Conservation (phyloP, 1,139 yeast species). For the Pichia sp. region DNA sequence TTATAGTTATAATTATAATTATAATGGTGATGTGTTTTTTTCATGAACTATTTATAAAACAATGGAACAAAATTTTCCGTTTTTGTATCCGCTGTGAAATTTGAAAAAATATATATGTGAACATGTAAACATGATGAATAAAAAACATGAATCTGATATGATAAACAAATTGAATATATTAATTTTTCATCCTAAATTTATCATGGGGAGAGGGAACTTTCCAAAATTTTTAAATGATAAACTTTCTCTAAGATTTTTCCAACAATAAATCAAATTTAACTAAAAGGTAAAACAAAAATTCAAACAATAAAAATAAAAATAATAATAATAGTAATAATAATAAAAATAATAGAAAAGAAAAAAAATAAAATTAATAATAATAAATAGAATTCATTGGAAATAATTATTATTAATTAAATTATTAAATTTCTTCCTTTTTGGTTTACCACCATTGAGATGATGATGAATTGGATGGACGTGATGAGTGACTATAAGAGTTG, state of each 20-base stretch:
- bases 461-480: slow-evolving; percentile 15
- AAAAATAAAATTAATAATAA: background rate
- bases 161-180: background rate
- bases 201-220: slow-evolving; percentile 6
- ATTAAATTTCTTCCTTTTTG: background rate
- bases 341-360: background rate
- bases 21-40: background rate
- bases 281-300: slow-evolving; percentile 1
- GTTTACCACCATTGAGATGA: slow-evolving; percentile 24
- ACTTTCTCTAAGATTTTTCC: background rate
- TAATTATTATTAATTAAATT: background rate
- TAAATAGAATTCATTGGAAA: background rate
- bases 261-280: background rate
- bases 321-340: background rate
- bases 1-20: no score
- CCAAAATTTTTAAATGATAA: slow-evolving; percentile 3
- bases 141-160: background rate
- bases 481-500: slow-evolving; percentile 16
- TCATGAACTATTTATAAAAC: background rate
- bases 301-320: background rate
- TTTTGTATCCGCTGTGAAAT: slow-evolving; percentile 7
- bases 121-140: background rate
- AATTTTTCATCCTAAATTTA: slow-evolving; percentile 4
- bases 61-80: background rate
- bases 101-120: slow-evolving; percentile 1